These are phyloP conservation scores for Globisporangium lucens DNA, from an alignment of 352 stramenopile species.

Conservation along the genomic window DNA sequence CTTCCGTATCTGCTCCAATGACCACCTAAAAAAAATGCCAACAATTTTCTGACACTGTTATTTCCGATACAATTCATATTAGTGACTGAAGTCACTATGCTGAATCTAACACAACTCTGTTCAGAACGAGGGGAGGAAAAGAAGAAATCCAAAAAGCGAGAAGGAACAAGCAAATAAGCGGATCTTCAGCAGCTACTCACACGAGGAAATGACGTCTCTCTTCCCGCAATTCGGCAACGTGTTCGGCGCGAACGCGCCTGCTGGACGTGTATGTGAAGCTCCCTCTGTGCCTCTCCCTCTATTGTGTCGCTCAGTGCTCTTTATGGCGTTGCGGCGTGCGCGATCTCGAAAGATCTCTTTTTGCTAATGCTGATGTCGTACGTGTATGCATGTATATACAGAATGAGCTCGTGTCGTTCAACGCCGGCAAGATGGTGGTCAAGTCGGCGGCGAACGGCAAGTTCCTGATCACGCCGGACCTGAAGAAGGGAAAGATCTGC, in stretches of 20 bases:
- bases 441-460: constrained; percentile 74
- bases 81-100: no score
- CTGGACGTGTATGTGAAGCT: constrained; percentile 28
- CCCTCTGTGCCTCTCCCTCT: neutral
- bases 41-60: no score
- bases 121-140: neutral
- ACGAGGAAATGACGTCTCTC: constrained; percentile 38
- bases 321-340: neutral
- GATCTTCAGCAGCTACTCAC: constrained; percentile 3
- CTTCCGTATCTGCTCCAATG: neutral
- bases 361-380: neutral
- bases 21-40: neutral
- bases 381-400: constrained; percentile 14
- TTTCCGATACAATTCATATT: no score
- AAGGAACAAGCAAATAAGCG: constrained; percentile 5
- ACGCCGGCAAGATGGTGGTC: constrained; percentile 88
- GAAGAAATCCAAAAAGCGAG: constrained; percentile 10
- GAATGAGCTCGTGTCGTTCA: constrained; percentile 89
- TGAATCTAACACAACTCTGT: neutral
- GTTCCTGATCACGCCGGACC: constrained; percentile 85
- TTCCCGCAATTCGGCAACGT: constrained; percentile 83
- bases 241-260: constrained; percentile 57
- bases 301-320: neutral
- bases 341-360: constrained; percentile 11
- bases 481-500: constrained; percentile 89